Percentiles rank a stretch among this genome's conserved stretches.
These are phyloP conservation scores for Celoporthe dispersa DNA, from an alignment of 2,329 filamentous ascomycete genomes.

Conservation along the genomic window DNA sequence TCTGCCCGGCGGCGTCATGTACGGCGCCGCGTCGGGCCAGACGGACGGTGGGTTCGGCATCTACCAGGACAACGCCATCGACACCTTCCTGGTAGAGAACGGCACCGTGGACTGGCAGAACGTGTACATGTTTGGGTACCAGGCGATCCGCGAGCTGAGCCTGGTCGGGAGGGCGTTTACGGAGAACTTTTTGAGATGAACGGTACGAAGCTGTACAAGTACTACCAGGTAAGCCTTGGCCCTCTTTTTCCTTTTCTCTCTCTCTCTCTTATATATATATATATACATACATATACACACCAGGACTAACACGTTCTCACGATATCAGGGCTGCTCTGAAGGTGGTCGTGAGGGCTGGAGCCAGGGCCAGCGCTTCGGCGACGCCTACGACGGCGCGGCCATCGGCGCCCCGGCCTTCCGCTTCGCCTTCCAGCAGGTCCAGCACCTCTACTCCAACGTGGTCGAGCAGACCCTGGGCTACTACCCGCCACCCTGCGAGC, in stretches of 20 bases:
- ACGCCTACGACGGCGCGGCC: conserved; percentile 50
- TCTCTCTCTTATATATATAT: neutral
- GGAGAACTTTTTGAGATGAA: conserved; percentile 43
- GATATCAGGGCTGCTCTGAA: conserved; percentile 49
- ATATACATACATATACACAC: neutral
- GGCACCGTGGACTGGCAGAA: conserved; percentile 56
- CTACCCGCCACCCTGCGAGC: conserved; percentile 43
- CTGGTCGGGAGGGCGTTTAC: conserved; percentile 51
- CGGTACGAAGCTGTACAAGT: conserved; percentile 49
- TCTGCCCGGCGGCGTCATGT: conserved; percentile 47
- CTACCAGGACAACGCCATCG: conserved; percentile 42
- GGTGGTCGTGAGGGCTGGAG: conserved; percentile 56
- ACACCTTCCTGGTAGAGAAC: conserved; percentile 49
- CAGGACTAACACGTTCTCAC: neutral
- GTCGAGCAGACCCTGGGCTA: conserved; percentile 48
- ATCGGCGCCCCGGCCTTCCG: conserved; percentile 52
- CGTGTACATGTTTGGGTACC: conserved; percentile 55
- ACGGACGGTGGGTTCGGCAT: conserved; percentile 57
- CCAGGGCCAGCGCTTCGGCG: conserved; percentile 44
- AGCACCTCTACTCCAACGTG: conserved; percentile 34
- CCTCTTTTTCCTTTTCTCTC: neutral
- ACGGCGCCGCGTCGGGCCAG: conserved; percentile 52
- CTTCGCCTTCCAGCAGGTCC: conserved; percentile 43
- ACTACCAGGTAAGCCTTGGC: conserved; percentile 48
- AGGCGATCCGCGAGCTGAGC: conserved; percentile 57